Evolutionary conservation across 768 basidiomycete genomes (phyloP).

Genomic region (Psilocybe azurescens): DNA sequence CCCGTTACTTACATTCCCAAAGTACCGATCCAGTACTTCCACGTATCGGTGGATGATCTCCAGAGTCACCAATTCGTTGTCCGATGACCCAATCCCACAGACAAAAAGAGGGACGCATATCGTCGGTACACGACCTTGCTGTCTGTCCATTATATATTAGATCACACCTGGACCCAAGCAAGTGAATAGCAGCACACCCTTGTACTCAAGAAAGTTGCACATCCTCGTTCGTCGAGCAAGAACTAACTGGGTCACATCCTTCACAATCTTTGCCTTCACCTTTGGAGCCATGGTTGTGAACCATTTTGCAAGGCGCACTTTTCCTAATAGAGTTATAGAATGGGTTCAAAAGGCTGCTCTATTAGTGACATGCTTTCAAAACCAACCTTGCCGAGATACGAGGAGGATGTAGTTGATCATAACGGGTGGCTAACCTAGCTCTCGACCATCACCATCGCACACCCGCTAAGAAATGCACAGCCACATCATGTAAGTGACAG

Average conservation of each 20-base stretch:
- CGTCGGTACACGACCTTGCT: slow-evolving; percentile 94
- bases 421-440: slow-evolving; percentile 3
- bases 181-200: slow-evolving; percentile 71
- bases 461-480: slow-evolving; percentile 17
- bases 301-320: slow-evolving; percentile 98
- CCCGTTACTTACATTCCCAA: slow-evolving; percentile 78
- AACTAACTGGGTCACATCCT: slow-evolving; percentile 98
- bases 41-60: slow-evolving; percentile 97
- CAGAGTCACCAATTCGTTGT: slow-evolving; percentile 93
- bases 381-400: slow-evolving; percentile 91
- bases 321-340: slow-evolving; percentile 57
- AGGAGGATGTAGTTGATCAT: slow-evolving; percentile 99
- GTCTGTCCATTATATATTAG: slow-evolving; percentile 51
- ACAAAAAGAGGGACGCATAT: slow-evolving; percentile 98
- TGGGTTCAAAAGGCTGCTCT: slow-evolving; percentile 5
- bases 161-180: not conserved
- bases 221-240: slow-evolving; percentile 93
- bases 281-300: slow-evolving; percentile 94
- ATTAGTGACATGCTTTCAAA: slow-evolving; percentile 7
- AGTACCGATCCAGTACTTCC: slow-evolving; percentile 91
- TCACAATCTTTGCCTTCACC: slow-evolving; percentile 94
- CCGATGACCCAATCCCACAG: slow-evolving; percentile 80
- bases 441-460: not conserved
- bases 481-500: slow-evolving; percentile 12
- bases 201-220: slow-evolving; percentile 99